Evolutionary conservation across 2,329 filamentous ascomycete genomes (phyloP).

Genomic region (Dactylellina haptotyla): DNA sequence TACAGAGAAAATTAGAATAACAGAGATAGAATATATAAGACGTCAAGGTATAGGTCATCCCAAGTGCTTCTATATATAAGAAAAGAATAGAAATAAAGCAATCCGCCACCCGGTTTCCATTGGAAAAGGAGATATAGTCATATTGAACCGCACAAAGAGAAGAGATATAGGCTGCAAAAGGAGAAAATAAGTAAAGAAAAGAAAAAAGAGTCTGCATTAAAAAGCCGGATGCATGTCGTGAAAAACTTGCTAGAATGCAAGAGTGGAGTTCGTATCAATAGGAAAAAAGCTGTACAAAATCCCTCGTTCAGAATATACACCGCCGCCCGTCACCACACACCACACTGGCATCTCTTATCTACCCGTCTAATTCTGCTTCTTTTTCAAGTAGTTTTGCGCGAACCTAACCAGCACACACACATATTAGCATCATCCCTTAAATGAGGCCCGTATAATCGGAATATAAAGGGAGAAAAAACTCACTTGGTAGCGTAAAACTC

Average conservation of each 20-base stretch:
- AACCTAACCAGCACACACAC: slow-evolving; percentile 13
- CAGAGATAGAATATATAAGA: neutral
- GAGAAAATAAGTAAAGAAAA: neutral
- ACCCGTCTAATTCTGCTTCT: slow-evolving; percentile 37
- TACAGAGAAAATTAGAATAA: neutral
- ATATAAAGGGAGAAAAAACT: slow-evolving; percentile 10
- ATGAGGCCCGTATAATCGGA: neutral
- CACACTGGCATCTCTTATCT: no score
- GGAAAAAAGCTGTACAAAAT: neutral
- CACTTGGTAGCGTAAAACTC: slow-evolving; percentile 47
- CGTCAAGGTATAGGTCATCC: neutral
- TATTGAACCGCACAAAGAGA: neutral
- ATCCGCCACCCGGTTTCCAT: no score
- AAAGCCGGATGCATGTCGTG: neutral
- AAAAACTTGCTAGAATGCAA: neutral
- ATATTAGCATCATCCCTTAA: slow-evolving; percentile 15
- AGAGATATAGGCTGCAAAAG: slow-evolving; percentile 2
- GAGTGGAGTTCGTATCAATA: neutral
- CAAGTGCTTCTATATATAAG: neutral
- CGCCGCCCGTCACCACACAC: neutral
- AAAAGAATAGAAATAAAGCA: neutral
- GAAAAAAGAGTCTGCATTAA: neutral
- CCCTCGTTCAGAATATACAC: neutral
- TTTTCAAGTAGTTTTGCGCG: slow-evolving; percentile 33
- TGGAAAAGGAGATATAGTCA: neutral